Evolutionary conservation across 2,329 filamentous ascomycete species (phyloP).

Genomic region (Xylaria sp.): DNA sequence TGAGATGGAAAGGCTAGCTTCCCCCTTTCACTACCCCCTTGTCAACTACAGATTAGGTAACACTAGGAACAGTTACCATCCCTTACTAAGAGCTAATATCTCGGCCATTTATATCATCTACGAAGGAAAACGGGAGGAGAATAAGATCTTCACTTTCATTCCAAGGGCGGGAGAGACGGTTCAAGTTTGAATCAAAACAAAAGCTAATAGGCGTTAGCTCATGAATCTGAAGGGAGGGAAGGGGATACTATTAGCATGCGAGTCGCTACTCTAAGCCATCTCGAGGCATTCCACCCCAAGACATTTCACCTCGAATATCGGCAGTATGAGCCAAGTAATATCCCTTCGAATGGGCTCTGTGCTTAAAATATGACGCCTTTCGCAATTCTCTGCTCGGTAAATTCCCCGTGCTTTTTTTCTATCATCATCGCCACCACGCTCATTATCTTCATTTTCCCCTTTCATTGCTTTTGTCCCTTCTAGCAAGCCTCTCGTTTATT

Average conservation of each 20-base stretch:
- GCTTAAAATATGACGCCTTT: conserved; percentile 41
- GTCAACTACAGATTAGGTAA: background rate
- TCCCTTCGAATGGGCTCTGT: conserved; percentile 27
- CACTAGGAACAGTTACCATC: conserved; percentile 6
- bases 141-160: conserved; percentile 38
- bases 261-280: conserved; percentile 13
- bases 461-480: conserved; percentile 4
- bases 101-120: background rate
- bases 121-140: background rate
- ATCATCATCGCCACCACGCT: conserved; percentile 22
- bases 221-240: conserved; percentile 35
- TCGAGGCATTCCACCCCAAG: conserved; percentile 37
- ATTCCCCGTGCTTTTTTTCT: conserved; percentile 10
- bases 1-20: conserved; percentile 24
- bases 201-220: conserved; percentile 12
- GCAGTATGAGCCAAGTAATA: conserved; percentile 13
- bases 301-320: conserved; percentile 21
- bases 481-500: background rate
- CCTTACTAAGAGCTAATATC: conserved; percentile 16
- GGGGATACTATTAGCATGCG: conserved; percentile 32
- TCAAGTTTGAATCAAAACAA: conserved; percentile 31
- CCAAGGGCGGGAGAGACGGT: conserved; percentile 30
- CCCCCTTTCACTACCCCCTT: conserved; percentile 2
- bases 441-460: conserved; percentile 28
- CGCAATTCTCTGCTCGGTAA: conserved; percentile 7